Base-by-base conservation (phyloP, 2,329 filamentous ascomycete species). In the Fusarium sp. region DNA sequence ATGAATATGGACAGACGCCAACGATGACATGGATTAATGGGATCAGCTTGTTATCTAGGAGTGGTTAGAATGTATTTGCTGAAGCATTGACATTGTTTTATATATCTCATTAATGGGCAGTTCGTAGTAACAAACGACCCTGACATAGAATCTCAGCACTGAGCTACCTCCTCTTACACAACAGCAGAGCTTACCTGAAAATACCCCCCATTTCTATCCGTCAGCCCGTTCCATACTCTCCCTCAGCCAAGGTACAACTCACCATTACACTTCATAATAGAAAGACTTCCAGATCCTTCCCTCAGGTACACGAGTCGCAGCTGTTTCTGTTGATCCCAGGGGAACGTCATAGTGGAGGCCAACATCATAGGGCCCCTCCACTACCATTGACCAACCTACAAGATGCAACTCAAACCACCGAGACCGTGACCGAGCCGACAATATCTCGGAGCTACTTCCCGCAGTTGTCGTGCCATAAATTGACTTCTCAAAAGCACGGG, bases 311-410 rank as follows among this genome's bases (percentile, higher is more conserved):
- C 54, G 51, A 61, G 22, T 53, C 51, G 50, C 51, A 45, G 20
- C 17, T 47, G 22, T 56, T 48, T 41, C 40, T 43, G 47, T 52
- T 67, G 58, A 68, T 57, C 65, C 39, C 41, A 37, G 41, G n/a
- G 19, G 43, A 62, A 44, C 66, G 66, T 67, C 66, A 68, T 68
- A 68, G 65, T 67, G 65, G 65, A 68, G 61, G 65, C 44, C 52
- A 44, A 47, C 58, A 65, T 61, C 47, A 46, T 40, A 63, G 19
- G 19, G 49, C 39, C 32, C 51, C 57, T 56, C 59, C 61, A 58
- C 61, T 44, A 14, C 35, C 24, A 24, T 24, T 24, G 24, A 24
- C 24, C 35, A 37, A 53, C 59, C 55, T 43, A 62, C 48, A 10
- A 57, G 58, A 51, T 53, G 41, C 44, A 30, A 44, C 51, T 66